These are phyloP conservation scores for Wallacemonas rigidus DNA, from an alignment of 208 protist genomes.

Conservation along the genomic window DNA sequence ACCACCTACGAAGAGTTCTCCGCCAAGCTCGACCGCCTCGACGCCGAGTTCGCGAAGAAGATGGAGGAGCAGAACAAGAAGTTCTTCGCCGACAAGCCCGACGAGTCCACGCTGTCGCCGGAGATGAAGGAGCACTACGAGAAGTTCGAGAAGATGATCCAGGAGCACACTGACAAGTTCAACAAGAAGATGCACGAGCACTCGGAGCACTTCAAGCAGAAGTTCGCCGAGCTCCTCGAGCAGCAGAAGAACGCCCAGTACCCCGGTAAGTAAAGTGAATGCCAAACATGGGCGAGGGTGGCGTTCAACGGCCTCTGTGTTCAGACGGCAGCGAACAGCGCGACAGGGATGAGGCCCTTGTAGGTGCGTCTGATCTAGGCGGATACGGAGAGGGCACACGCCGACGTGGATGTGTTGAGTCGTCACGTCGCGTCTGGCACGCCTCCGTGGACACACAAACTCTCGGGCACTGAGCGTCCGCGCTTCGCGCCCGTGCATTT, in stretches of 20 bases:
- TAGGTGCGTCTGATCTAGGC: too few relatives aligned
- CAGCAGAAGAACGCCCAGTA: slow-evolving; percentile 93
- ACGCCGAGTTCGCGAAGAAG: slow-evolving; percentile 90
- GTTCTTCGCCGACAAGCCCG: slow-evolving; percentile 92
- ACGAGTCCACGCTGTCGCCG: slow-evolving; percentile 86
- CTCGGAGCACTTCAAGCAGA: slow-evolving; percentile 92
- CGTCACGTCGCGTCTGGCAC: too few relatives aligned
- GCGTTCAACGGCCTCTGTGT: too few relatives aligned
- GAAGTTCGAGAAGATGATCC: slow-evolving; percentile 93
- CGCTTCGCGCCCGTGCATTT: too few relatives aligned
- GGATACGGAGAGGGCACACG: too few relatives aligned
- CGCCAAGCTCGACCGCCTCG: slow-evolving; percentile 90
- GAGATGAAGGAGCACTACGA: slow-evolving; percentile 94
- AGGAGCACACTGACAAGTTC: slow-evolving; percentile 94
- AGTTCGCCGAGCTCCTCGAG: slow-evolving; percentile 89
- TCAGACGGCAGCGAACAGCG: too few relatives aligned
- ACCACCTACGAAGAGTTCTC: slow-evolving; percentile 90
- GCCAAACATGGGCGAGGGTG: not conserved
- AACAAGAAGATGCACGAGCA: slow-evolving; percentile 93
- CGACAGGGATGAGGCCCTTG: too few relatives aligned
- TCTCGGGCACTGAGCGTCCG: too few relatives aligned
- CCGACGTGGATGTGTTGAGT: too few relatives aligned
- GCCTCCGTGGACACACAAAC: too few relatives aligned
- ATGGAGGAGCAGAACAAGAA: slow-evolving; percentile 94
- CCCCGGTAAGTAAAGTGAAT: slow-evolving; percentile 70